Base-by-base conservation (phyloP, 2,329 filamentous ascomycete genomes). In the Dothideomycetidae sp. region DNA sequence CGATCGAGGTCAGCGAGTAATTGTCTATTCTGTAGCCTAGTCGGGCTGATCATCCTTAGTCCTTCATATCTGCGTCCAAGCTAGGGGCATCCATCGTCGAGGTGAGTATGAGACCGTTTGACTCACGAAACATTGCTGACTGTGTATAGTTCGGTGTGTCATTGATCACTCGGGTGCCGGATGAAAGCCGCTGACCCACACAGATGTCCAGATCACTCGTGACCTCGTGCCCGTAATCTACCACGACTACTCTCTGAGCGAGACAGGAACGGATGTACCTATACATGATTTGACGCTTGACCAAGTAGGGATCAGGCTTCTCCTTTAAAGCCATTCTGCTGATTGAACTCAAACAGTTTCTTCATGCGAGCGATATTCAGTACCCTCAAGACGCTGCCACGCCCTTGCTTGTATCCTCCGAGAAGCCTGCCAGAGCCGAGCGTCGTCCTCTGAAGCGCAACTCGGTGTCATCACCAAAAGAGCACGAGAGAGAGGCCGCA, bases 291-390 rank as follows among this genome's bases (percentile, higher is more conserved):
- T 63, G 11, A 60, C 48, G 5, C 43, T 59, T 5, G 53, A 58
- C 10, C 61, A 64, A 44, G 21, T 51, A 54, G 26, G 37, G 44
- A 10, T 28, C n/a, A 28, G 10, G 10, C n/a, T 28, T 28, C 10
- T 28, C 10, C 10, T 28, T n/a, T 28, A 28, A n/a, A n/a, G n/a
- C n/a, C n/a, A n/a, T n/a, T 26, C 21, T 26, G n/a, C 21, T 26
- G n/a, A n/a, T 7, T 26, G 7, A 7, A 26, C 7, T 26, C n/a
- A 7, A 26, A 7, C n/a, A 26, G 21, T 93, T 93, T 51, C 67
- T 93, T 16, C 83, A 93, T 54, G 77, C 93, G 49, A 85, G 83
- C 47, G 60, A 75, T 52, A 66, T 62, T 45, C 54, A 58, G 48
- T 61, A 52, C 46, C 60, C 66, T 38, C 55, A 62, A 14, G 50